Percentiles rank a stretch among this genome's conserved stretches.
Conservation (phyloP, 805 yeast genomes). For the Wickerhamiella hasegawae region DNA sequence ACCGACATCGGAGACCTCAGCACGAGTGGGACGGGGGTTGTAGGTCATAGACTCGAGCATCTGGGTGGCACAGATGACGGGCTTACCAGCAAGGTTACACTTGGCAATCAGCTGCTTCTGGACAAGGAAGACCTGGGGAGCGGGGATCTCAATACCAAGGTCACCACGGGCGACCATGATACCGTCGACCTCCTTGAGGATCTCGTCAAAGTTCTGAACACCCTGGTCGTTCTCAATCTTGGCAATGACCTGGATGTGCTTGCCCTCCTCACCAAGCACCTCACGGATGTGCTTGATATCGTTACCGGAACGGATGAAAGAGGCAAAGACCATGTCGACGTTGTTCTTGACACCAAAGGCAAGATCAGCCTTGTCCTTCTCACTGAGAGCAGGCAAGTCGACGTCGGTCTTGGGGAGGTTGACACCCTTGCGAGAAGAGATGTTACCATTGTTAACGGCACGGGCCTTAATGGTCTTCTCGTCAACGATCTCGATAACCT, state of each 20-base stretch:
- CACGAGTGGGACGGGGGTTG: slow-evolving; percentile 99
- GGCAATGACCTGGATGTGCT: slow-evolving; percentile 87
- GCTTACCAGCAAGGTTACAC: slow-evolving; percentile 98
- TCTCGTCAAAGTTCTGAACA: slow-evolving; percentile 97
- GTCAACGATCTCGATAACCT: slow-evolving; percentile 73
- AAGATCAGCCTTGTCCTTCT: slow-evolving; percentile 88
- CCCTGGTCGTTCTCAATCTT: slow-evolving; percentile 99
- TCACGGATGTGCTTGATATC: slow-evolving; percentile 83
- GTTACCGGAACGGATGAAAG: slow-evolving; percentile 88
- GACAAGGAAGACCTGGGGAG: slow-evolving; percentile 95
- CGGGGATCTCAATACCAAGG: slow-evolving; percentile 98
- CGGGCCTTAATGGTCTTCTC: slow-evolving; percentile 67
- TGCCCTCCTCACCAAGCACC: slow-evolving; percentile 94
- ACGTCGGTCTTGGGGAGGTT: slow-evolving; percentile 98
- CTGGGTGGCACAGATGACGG: slow-evolving; percentile 98
- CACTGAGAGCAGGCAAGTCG: slow-evolving; percentile 94
- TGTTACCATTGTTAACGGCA: slow-evolving; percentile 87
- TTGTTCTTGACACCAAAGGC: slow-evolving; percentile 92
- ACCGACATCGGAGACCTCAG: slow-evolving; percentile 98
- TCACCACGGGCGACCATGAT: slow-evolving; percentile 99
- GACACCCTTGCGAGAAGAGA: slow-evolving; percentile 97
- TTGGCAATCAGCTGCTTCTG: slow-evolving; percentile 98
- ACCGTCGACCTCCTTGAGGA: slow-evolving; percentile 89
- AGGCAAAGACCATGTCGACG: slow-evolving; percentile 97
- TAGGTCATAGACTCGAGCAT: slow-evolving; percentile 99